Conservation (phyloP, 2,329 filamentous ascomycete genomes). For the Fusarium albosuccineum region DNA sequence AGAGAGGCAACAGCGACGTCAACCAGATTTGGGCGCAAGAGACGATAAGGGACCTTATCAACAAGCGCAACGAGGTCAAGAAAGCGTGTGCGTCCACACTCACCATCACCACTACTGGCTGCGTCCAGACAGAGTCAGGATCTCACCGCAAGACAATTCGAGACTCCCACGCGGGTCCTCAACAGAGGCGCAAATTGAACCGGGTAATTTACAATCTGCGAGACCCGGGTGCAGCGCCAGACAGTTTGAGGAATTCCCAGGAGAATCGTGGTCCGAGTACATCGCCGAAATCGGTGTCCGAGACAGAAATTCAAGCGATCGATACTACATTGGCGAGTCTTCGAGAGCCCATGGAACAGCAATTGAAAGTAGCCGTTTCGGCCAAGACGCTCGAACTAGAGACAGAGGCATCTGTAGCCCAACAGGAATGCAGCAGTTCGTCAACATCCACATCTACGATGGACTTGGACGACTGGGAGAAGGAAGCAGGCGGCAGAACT, state of each 20-base stretch:
- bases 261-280: conserved; percentile 42
- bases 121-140: conserved; percentile 48
- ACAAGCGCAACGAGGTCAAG: conserved; percentile 38
- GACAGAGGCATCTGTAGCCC: conserved; percentile 4
- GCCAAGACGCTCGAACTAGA: conserved; percentile 5
- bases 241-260: conserved; percentile 35
- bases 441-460: conserved; percentile 45
- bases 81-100: conserved; percentile 64
- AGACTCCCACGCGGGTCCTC: conserved; percentile 1
- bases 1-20: conserved; percentile 7
- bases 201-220: conserved; percentile 42
- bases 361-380: conserved; percentile 18
- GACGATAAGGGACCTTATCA: conserved; percentile 38
- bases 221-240: conserved; percentile 28
- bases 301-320: conserved; percentile 40
- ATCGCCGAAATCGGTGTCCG: conserved; percentile 42
- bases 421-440: conserved; percentile 41
- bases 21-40: conserved; percentile 40
- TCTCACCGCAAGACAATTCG: conserved; percentile 22
- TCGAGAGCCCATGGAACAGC: conserved; percentile 29
- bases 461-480: background rate
- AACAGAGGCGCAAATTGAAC: conserved; percentile 26
- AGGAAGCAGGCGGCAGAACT: background rate
- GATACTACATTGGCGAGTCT: conserved; percentile 48
- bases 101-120: conserved; percentile 75